Base-by-base conservation (phyloP, 2,329 filamentous ascomycete genomes). In the Epichloe scottii region DNA sequence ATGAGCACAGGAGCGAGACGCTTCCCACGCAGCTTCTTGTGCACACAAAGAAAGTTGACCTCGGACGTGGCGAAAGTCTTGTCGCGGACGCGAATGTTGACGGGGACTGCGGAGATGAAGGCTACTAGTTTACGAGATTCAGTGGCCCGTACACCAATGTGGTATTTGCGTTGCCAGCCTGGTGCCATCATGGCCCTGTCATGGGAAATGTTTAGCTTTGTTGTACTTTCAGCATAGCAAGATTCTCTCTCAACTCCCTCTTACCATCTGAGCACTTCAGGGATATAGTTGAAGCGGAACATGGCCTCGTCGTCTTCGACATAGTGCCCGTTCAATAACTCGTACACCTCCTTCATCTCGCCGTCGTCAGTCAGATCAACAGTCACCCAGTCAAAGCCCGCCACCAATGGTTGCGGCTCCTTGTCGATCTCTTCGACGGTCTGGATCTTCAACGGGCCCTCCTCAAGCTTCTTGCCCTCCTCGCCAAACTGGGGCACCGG, bases 31-130 rank as follows among this genome's bases (percentile, higher is more conserved):
- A 98, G 81, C 71, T 97, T 97, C 76, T 97, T 97, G 76, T 98
- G 93, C 51, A 98, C 85, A 63, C 90, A 95, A 58, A 98, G 83
- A 71, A 97, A 98, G 74, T 98, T 98, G 70, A 98, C 93, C 68
- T 98, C 93, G 46, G 87, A 89, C 58, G 87, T 84, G 55, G 82
- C 79, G 54, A 98, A 71, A 52, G 79, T 71, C 53, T 86, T 86
- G 53, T 85, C 75, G 56, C 90, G 86, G 42, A 98, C 83, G 49
- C 85, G 83, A 52, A 98, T 74, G 57, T 84, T 78, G 54, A 93
- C 84, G 1, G 93, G 93, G 44, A 97, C 87, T 59, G 89, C 93
- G 40, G 89, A 94, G 64, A 98, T 97, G 68, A 95, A 96, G 51
- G 90, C 93, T 48, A 96, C 89, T 15, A 98, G 81, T 64, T 91